phyloP scores from a whole-genome alignment of 1,284 basidiomycete species.

The Bjerkandera adusta region DNA sequence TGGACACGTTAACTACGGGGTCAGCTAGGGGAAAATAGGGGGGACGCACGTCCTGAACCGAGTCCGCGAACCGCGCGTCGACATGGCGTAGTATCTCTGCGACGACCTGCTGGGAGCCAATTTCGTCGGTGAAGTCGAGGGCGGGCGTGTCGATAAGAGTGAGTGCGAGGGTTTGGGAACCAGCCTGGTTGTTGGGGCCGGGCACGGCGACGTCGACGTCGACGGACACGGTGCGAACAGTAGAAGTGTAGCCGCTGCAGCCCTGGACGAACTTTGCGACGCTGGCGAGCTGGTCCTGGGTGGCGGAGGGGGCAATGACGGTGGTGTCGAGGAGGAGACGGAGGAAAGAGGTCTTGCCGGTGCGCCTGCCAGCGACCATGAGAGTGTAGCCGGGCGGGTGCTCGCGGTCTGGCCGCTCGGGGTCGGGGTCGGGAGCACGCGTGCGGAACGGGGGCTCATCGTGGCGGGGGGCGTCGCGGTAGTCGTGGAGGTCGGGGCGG shows the following conservation, averaged over 20 bases:
- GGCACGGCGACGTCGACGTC: constrained; percentile 54
- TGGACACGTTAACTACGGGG: constrained; percentile 15
- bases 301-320: constrained; percentile 52
- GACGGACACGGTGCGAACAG: constrained; percentile 63
- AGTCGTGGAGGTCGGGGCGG: constrained; percentile 32
- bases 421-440: constrained; percentile 14
- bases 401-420: constrained; percentile 21
- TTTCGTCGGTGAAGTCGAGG: constrained; percentile 63
- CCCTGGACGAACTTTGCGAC: constrained; percentile 78
- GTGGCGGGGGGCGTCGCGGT: constrained; percentile 32
- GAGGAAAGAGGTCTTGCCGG: constrained; percentile 81
- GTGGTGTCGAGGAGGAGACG: constrained; percentile 75
- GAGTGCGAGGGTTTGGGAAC: constrained; percentile 51
- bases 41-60: constrained; percentile 64
- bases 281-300: constrained; percentile 68
- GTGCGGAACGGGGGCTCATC: constrained; percentile 18
- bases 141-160: constrained; percentile 79
- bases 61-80: constrained; percentile 64
- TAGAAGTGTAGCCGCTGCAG: constrained; percentile 61
- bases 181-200: constrained; percentile 35
- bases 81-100: constrained; percentile 64
- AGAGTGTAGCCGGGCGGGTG: constrained; percentile 51
- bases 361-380: constrained; percentile 72
- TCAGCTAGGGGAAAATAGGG: constrained; percentile 20
- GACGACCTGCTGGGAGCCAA: constrained; percentile 53